Evolutionary conservation across 805 yeast genomes (phyloP).

Genomic region (Schizosaccharomyces japonicus): DNA sequence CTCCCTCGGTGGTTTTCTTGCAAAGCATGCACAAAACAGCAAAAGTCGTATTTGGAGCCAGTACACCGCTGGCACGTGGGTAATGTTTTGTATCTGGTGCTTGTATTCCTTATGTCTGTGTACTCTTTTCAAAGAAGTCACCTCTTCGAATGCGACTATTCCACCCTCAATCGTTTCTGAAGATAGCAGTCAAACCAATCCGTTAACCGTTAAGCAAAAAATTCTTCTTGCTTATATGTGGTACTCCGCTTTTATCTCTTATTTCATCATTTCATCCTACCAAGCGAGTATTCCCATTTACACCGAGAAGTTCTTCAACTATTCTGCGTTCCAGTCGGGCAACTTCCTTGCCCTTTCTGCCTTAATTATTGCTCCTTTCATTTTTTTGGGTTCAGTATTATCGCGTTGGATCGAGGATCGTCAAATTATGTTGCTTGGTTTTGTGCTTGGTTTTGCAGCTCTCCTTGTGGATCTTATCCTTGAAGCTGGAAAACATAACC

Average conservation of each 20-base stretch:
- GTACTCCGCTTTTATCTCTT: background rate
- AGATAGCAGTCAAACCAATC: background rate
- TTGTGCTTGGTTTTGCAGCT: background rate
- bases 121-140: conserved; percentile 1
- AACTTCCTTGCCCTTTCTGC: background rate
- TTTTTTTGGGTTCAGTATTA: background rate
- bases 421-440: background rate
- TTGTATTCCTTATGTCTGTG: background rate
- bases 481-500: background rate
- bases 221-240: background rate
- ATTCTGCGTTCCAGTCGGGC: background rate
- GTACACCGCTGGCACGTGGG: conserved; percentile 2
- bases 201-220: background rate
- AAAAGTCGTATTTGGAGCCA: background rate
- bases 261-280: background rate
- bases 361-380: background rate
- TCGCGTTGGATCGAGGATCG: background rate
- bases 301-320: background rate
- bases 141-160: background rate
- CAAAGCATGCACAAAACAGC: background rate
- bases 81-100: background rate
- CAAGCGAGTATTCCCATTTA: background rate
- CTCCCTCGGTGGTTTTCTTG: conserved; percentile 2
- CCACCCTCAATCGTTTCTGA: background rate
- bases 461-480: background rate